Conservation (phyloP, 768 basidiomycete species). For the Lepiota subincarnata region DNA sequence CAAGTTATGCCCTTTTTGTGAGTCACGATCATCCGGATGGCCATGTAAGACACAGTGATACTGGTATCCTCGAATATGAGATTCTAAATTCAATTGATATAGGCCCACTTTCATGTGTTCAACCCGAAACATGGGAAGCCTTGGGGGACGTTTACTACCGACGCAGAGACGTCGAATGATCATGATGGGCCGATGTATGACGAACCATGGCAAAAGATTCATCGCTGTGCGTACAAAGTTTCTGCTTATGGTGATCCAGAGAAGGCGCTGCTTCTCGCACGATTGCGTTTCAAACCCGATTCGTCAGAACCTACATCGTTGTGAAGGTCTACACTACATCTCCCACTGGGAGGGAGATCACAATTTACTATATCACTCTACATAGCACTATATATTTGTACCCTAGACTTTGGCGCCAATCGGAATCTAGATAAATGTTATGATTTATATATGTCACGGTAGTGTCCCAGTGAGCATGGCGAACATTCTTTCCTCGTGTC, state of each 20-base stretch:
- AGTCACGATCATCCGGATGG: slow-evolving; percentile 58
- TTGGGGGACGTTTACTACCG: slow-evolving; percentile 73
- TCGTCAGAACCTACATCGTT: slow-evolving; percentile 8
- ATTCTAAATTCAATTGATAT: neutral
- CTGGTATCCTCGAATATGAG: slow-evolving; percentile 1
- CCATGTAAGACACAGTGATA: slow-evolving; percentile 20
- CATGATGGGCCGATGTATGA: slow-evolving; percentile 11
- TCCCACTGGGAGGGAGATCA: no score
- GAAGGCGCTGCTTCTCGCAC: slow-evolving; percentile 15
- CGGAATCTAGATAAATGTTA: no score
- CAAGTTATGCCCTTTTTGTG: slow-evolving; percentile 72
- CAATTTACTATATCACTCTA: neutral
- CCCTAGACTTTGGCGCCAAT: no score
- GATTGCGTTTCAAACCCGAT: slow-evolving; percentile 13
- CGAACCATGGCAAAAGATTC: slow-evolving; percentile 1
- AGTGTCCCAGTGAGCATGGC: no score
- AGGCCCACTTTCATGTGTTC: slow-evolving; percentile 73
- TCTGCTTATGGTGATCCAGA: slow-evolving; percentile 11
- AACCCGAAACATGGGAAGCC: slow-evolving; percentile 48
- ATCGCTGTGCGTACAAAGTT: slow-evolving; percentile 11
- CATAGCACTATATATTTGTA: neutral
- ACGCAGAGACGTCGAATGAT: slow-evolving; percentile 39
- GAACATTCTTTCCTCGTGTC: no score
- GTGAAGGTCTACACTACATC: neutral
- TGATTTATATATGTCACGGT: no score